Evolutionary conservation across 225 moss, liverwort and hornwort genomes (phyloP), one percentile per base, ranked within the genome.

Genomic region (Neckera pumila): DNA sequence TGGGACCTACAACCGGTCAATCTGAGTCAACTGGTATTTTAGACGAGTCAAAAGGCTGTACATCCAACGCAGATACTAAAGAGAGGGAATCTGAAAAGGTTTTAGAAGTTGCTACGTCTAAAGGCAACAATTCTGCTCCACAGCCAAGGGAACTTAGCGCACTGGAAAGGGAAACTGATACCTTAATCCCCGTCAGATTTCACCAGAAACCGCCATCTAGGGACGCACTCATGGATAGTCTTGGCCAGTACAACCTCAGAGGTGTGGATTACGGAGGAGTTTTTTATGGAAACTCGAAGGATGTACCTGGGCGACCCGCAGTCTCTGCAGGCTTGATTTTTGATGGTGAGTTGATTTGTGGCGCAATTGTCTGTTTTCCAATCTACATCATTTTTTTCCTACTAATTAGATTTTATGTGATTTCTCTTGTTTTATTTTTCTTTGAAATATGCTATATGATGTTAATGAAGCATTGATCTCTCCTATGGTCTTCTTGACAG

Each of bases 291-390:
- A 93, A 94, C 70, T 66, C 91, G 21, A 96, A 94, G 88, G 98
- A 98, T 93, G 95, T 95, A 17, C 93, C 94, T 40, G 92, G 88
- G 81, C 95, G 92, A 65, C 93, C 98, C 78, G 89, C 90, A 30
- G 91, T 95, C 57, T 93, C 95, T 90, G 98, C 97, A 75, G 98
- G 98, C 88, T 92, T 98, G 86, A 65, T 98, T 70, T 98, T 98
- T 93, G 97, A 98, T 88, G 96, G 98, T 98, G 90, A 90, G 93
- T 77, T 74, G 34, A 60, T 86, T 80, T 84, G 22, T 90, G 78
- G 43, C 22, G 56, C 76, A 22, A 34, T 67, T 26, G 40, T 33
- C 70, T 80, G 88, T 78, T 90, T 79, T 80, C 58, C 22, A 59
- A 30, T 60, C 60, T 42, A 67, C 42, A 83, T 86, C 69, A 16